These are phyloP conservation scores for Coemansia reversa DNA, from an alignment of 192 early-diverging fungal genomes.

Conservation along the genomic window DNA sequence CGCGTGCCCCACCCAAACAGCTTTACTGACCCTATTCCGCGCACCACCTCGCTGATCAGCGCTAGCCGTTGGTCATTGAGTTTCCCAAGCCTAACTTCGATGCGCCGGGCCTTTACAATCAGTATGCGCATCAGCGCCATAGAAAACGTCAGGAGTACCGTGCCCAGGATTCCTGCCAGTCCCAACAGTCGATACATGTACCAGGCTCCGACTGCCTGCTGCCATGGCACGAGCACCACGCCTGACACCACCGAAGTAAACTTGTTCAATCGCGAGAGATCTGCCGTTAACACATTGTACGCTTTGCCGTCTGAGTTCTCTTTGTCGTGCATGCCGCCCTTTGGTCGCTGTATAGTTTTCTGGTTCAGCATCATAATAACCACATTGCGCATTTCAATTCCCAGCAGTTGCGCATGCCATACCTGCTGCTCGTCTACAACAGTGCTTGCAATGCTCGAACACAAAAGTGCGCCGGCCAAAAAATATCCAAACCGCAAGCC, in stretches of 20 bases:
- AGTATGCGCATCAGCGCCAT: constrained; percentile 56
- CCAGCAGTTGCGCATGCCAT: constrained; percentile 62
- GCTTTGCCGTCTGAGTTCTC: constrained; percentile 57
- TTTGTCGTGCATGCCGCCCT: constrained; percentile 10
- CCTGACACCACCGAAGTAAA: constrained; percentile 51
- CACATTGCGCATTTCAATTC: constrained; percentile 58
- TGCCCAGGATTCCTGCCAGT: constrained; percentile 71
- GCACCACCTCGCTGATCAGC: constrained; percentile 73
- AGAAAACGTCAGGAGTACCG: constrained; percentile 61
- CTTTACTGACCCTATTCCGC: constrained; percentile 88
- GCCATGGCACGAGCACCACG: constrained; percentile 58
- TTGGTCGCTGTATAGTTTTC: constrained; percentile 56
- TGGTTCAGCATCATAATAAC: constrained; percentile 60
- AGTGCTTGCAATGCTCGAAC: constrained; percentile 40
- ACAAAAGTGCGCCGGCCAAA: constrained; percentile 59
- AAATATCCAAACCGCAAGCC: constrained; percentile 51
- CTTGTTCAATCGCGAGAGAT: constrained; percentile 60
- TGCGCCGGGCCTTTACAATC: constrained; percentile 47
- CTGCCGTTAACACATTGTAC: constrained; percentile 67
- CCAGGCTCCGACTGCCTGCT: constrained; percentile 63
- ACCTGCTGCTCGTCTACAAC: constrained; percentile 59
- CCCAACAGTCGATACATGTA: constrained; percentile 77
- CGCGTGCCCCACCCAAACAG: constrained; percentile 81
- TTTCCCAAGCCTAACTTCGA: constrained; percentile 58
- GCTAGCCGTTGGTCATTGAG: constrained; percentile 74